Conservation (phyloP, 179 eudicot species). For the Silene noctiflora region DNA sequence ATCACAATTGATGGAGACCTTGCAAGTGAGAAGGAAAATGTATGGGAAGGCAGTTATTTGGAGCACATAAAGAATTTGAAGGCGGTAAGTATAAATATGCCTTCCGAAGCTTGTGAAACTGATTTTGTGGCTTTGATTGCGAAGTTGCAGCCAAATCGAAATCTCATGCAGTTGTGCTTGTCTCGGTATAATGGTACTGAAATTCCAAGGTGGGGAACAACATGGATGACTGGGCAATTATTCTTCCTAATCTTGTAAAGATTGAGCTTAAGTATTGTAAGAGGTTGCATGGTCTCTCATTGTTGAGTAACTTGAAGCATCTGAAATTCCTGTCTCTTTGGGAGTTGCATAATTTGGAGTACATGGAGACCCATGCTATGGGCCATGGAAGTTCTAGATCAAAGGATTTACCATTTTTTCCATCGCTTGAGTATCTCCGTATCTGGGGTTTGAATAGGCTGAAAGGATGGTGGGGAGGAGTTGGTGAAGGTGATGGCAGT, state of each 20-base stretch:
- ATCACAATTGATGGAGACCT: background rate
- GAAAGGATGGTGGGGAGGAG: background rate
- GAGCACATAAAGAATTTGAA: background rate
- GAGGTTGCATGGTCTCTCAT: constrained; percentile 2
- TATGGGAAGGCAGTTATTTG: background rate
- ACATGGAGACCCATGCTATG: background rate
- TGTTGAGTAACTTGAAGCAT: background rate
- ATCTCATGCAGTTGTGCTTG: background rate
- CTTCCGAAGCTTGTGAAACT: too few species aligned
- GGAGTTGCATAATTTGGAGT: background rate
- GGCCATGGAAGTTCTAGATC: background rate
- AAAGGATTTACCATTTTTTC: background rate
- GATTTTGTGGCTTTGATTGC: background rate
- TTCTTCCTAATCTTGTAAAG: constrained; percentile 10
- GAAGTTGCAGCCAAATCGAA: background rate
- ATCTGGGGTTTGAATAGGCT: background rate
- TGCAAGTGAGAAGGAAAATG: background rate
- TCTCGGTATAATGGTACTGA: background rate
- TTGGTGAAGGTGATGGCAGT: background rate
- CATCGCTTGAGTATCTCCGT: constrained; percentile 1
- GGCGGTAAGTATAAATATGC: too few species aligned
- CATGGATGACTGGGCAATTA: background rate
- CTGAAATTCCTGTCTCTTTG: background rate
- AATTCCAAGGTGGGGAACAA: constrained; percentile 15
- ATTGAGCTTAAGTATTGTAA: background rate